phyloP scores from a whole-genome alignment of 495 filamentous ascomycete genomes.

The Xylaria venustula region DNA sequence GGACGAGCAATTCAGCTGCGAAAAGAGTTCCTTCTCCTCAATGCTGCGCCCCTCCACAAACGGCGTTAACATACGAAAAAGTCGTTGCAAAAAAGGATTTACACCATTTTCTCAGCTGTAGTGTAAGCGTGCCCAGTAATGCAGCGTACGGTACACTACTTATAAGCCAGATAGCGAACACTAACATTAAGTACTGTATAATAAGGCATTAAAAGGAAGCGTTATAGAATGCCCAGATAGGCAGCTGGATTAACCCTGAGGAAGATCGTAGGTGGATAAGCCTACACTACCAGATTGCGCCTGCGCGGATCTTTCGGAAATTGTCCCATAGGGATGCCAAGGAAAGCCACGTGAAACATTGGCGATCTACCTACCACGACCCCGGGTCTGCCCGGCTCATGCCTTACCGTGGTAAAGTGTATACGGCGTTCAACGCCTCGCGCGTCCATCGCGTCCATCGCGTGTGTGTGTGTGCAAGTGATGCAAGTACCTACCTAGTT shows the following conservation, averaged over 20 bases:
- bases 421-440: too few relatives aligned
- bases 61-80: too few relatives aligned
- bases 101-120: too few relatives aligned
- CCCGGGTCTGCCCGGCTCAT: constrained; percentile 1
- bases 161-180: too few relatives aligned
- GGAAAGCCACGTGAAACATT: constrained; percentile 14
- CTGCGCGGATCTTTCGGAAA: constrained; percentile 9
- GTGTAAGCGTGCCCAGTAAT: too few relatives aligned
- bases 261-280: not conserved
- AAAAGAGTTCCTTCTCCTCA: not conserved
- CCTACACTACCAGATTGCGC: not conserved
- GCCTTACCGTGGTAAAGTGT: not conserved
- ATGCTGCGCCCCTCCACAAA: not conserved
- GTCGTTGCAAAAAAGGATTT: too few relatives aligned
- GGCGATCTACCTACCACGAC: not conserved
- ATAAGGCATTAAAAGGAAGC: too few relatives aligned
- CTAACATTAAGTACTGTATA: too few relatives aligned
- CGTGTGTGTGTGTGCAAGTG: too few relatives aligned
- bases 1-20: not conserved
- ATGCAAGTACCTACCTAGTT: too few relatives aligned
- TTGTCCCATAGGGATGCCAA: not conserved
- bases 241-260: not conserved
- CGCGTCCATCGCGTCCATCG: too few relatives aligned
- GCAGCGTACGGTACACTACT: too few relatives aligned
- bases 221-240: not conserved